A percentile compares a stretch with the other conserved stretches of the same genome.
Evolutionary conservation across 495 filamentous ascomycete genomes (phyloP).

Genomic region (Pseudotulostoma volvatum): DNA sequence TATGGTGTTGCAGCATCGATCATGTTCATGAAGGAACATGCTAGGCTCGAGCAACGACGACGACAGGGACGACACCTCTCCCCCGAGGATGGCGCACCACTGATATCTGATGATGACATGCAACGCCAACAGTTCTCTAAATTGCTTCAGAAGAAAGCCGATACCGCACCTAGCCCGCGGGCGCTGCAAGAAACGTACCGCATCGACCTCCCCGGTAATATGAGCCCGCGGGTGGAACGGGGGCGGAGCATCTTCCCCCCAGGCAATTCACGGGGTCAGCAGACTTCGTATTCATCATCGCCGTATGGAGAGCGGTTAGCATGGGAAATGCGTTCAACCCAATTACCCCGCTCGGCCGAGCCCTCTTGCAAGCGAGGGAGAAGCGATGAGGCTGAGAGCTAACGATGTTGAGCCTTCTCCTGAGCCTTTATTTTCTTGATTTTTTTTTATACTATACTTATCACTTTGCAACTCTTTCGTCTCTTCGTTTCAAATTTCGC

Average conservation of each 20-base stretch:
- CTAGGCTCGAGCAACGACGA: conserved; percentile 1
- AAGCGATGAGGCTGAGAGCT: too few species aligned
- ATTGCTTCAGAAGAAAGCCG: conserved; percentile 13
- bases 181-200: conserved; percentile 19
- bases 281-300: too few species aligned
- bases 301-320: too few species aligned
- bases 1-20: conserved; percentile 15
- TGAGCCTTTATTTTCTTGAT: too few species aligned
- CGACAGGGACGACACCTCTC: conserved; percentile 2
- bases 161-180: conserved; percentile 10
- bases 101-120: conserved; percentile 23
- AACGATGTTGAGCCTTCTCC: too few species aligned
- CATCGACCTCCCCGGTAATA: conserved; percentile 9
- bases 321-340: too few species aligned
- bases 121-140: conserved; percentile 22
- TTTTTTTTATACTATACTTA: too few species aligned
- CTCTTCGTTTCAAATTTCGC: too few species aligned
- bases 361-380: too few species aligned
- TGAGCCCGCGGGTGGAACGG: not conserved
- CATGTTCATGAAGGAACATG: conserved; percentile 9
- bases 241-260: not conserved
- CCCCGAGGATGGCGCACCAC: conserved; percentile 4
- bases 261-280: too few species aligned
- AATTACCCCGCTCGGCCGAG: too few species aligned
- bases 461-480: too few species aligned